Conservation (phyloP, 169 alveolate species). For the Perkinsus marinus region DNA sequence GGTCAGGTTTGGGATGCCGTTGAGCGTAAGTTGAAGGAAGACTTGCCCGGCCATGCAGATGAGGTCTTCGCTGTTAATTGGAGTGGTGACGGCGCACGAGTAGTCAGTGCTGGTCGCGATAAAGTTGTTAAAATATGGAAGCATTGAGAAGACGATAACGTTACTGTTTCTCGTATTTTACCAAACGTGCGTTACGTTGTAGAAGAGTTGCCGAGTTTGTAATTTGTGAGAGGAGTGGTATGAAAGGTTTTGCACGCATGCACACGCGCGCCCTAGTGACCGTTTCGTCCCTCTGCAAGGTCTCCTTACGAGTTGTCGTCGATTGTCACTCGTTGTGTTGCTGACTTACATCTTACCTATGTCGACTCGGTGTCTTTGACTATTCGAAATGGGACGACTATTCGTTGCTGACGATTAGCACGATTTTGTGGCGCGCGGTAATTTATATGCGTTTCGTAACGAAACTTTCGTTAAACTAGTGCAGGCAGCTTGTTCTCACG, state of each 20-base stretch:
- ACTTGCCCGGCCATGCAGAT: constrained; percentile 97
- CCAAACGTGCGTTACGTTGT: neutral
- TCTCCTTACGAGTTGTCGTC: too few relatives aligned
- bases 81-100: constrained; percentile 89
- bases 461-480: too few relatives aligned
- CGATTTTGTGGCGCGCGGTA: too few relatives aligned
- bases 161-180: neutral
- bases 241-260: neutral
- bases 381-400: too few relatives aligned
- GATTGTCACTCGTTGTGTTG: too few relatives aligned
- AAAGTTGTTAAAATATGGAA: constrained; percentile 76
- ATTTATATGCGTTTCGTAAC: too few relatives aligned
- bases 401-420: too few relatives aligned
- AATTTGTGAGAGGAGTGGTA: neutral
- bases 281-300: too few relatives aligned
- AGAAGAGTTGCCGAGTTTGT: neutral
- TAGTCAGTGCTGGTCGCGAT: constrained; percentile 84
- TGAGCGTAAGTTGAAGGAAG: constrained; percentile 74
- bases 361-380: too few relatives aligned
- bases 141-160: constrained; percentile 50
- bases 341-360: too few relatives aligned
- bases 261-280: neutral
- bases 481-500: too few relatives aligned
- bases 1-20: constrained; percentile 73
- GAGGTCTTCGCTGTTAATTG: constrained; percentile 94